Conservation (phyloP, 768 basidiomycete species). For the Trametes meyenii region DNA sequence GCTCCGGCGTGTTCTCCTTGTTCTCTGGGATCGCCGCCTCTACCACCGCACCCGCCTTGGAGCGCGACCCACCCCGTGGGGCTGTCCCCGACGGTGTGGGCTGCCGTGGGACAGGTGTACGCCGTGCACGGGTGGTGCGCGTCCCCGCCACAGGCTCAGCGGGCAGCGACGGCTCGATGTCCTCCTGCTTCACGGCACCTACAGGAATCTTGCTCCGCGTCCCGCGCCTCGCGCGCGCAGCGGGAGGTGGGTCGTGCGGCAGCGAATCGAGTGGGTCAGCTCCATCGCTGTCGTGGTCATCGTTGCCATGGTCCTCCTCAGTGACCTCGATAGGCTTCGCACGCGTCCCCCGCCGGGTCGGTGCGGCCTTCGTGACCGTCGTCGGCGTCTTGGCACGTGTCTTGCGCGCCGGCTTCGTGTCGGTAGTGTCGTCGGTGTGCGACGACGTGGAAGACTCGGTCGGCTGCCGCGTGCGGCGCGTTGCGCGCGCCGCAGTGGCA, state of each 20-base stretch:
- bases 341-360: constrained; percentile 9
- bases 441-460: constrained; percentile 16
- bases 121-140: constrained; percentile 15
- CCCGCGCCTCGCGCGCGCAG: constrained; percentile 26
- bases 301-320: constrained; percentile 21
- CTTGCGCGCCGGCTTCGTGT: constrained; percentile 23
- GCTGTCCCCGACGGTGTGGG: constrained; percentile 10
- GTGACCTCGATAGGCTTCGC: constrained; percentile 14
- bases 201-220: constrained; percentile 28
- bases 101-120: constrained; percentile 16
- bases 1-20: constrained; percentile 42
- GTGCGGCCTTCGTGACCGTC: not conserved
- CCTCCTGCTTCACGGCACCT: constrained; percentile 24
- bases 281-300: no score
- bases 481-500: constrained; percentile 13
- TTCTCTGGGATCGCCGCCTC: constrained; percentile 22
- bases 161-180: constrained; percentile 12
- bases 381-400: constrained; percentile 26
- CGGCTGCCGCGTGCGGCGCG: constrained; percentile 31
- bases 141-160: constrained; percentile 16
- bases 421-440: constrained; percentile 19
- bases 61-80: constrained; percentile 14
- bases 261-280: constrained; percentile 26
- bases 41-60: constrained; percentile 12
- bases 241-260: constrained; percentile 14